Base-by-base conservation (phyloP, 192 early-diverging fungal genomes). In the Backusella liffmaniae region DNA sequence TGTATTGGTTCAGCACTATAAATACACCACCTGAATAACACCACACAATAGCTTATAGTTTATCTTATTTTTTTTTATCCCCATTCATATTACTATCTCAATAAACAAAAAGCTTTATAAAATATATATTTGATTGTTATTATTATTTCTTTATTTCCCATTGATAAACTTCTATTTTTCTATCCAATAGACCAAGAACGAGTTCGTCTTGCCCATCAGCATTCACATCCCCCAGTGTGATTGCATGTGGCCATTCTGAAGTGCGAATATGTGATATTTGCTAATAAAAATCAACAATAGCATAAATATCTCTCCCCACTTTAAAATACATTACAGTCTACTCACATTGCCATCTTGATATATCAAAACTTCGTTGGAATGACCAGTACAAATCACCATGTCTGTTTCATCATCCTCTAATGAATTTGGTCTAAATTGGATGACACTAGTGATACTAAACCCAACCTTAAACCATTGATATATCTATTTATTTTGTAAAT, bases 211-310 rank as follows among this genome's bases (percentile, higher is more conserved):
- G 39, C 8, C 77, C 83, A 66, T 81, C 80, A 10, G 51, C 74
- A 62, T 84, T 74, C 5, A 82, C 77, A 72, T 84, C 83, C 6
- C 77, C 83, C 3, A 81, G 29, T 15, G 74, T 75, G 36, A 84
- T 76, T 15, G 70, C 53, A 74, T 75, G 76, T 3, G 77, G 62
- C 80, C 80, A 84, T 29, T 84, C 83, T 59, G 74, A 37, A 18
- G 80, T 79, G 37, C 34, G 35, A 26, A 82, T 78, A 18, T 67
- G 37, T 1, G 70, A 37, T 26, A 84, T 69, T 5, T 42, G 66
- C 83, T 84, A 67, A 32, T 42, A 13, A 62, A 53, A 9, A 53
- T 6, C 6, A 53, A 23, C 3, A n/a, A 23, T 53, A 34, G 36
- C 8, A 76, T 32, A 13, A 44, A 59, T n/a, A 69, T 2, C n/a